Evolutionary conservation across 768 basidiomycete species (phyloP).

Genomic region (Amanita subjunquillea): DNA sequence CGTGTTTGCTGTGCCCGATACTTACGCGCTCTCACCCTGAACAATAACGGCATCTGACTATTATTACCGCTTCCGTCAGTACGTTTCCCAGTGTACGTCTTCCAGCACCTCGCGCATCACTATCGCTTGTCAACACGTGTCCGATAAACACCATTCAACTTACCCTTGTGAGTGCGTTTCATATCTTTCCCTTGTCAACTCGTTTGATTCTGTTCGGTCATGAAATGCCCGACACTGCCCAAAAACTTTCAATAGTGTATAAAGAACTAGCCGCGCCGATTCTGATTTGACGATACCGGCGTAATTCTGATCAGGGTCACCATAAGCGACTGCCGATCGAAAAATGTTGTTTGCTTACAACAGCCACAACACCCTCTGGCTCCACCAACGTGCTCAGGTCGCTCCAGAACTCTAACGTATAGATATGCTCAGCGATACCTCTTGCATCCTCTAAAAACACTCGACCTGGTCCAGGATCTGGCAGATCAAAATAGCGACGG

Average conservation of each 20-base stretch:
- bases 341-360: conserved; percentile 41
- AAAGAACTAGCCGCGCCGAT: conserved; percentile 53
- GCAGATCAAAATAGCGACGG: conserved; percentile 68
- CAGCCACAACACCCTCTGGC: conserved; percentile 65
- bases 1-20: background rate
- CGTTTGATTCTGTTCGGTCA: conserved; percentile 37
- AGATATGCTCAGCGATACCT: conserved; percentile 78
- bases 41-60: conserved; percentile 1
- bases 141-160: conserved; percentile 17
- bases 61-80: conserved; percentile 23
- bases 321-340: background rate
- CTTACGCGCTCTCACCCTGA: conserved; percentile 1
- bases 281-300: conserved; percentile 60
- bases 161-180: conserved; percentile 48
- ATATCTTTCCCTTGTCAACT: conserved; percentile 35
- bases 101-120: conserved; percentile 77
- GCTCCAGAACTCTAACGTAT: conserved; percentile 76
- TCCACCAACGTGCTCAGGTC: conserved; percentile 55
- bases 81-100: conserved; percentile 69
- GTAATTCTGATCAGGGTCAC: conserved; percentile 51
- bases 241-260: conserved; percentile 66
- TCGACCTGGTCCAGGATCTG: conserved; percentile 43
- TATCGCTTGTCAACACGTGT: conserved; percentile 14
- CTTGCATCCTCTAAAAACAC: conserved; percentile 77
- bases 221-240: conserved; percentile 76